Percentiles rank a stretch among this genome's conserved stretches.
Conservation (phyloP, 257 asterid genomes). For the Dorcoceras hygrometricum region DNA sequence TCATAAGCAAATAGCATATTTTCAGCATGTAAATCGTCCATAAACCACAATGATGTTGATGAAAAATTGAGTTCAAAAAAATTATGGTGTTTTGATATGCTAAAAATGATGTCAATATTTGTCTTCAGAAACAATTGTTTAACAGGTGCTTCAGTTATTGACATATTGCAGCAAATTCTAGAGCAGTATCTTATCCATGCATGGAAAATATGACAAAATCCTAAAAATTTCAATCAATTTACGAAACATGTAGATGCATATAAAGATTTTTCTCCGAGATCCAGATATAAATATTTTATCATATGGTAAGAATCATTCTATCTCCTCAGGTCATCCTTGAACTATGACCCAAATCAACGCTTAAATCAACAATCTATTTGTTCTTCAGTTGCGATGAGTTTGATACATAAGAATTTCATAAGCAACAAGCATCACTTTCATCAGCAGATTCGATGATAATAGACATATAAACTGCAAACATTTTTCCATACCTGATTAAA, state of each 20-base stretch:
- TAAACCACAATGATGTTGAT: background rate
- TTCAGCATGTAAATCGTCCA: slow-evolving; percentile 12
- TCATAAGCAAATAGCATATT: slow-evolving; percentile 16
- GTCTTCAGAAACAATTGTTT: background rate
- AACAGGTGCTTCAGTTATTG: background rate
- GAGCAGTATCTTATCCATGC: slow-evolving; percentile 3
- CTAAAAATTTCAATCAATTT: background rate
- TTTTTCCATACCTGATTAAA: background rate
- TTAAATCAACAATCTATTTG: slow-evolving; percentile 2
- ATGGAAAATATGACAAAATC: slow-evolving; percentile 9
- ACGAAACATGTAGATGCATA: background rate
- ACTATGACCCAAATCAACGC: background rate
- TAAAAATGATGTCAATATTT: background rate
- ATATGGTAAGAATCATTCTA: background rate
- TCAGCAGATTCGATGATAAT: background rate
- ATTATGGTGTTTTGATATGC: background rate
- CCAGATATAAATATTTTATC: slow-evolving; percentile 1
- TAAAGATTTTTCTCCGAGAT: slow-evolving; percentile 8
- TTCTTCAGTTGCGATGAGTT: slow-evolving; percentile 1
- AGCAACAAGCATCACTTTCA: background rate
- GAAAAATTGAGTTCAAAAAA: background rate
- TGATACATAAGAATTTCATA: too few relatives aligned
- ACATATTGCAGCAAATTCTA: slow-evolving; percentile 14
- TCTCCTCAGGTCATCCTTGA: slow-evolving; percentile 5
- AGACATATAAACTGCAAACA: background rate